Evolutionary conservation across 2,329 filamentous ascomycete genomes (phyloP).

Genomic region (Arthrobotrys iridis): DNA sequence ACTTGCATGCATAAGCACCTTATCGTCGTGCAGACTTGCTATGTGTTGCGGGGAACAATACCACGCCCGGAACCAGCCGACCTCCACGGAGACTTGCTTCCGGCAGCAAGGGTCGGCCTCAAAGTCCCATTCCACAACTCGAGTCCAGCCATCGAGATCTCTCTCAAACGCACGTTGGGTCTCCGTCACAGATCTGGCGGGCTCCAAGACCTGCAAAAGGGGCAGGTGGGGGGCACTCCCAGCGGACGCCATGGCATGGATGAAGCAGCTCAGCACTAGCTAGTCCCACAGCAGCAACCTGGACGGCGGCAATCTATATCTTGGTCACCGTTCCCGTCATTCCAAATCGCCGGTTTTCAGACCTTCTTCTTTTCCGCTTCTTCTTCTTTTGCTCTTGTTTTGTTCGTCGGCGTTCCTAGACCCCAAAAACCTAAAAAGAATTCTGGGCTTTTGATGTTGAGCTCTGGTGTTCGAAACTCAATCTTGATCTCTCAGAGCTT

Average conservation of each 20-base stretch:
- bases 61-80: conserved; percentile 51
- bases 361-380: background rate
- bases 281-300: conserved; percentile 21
- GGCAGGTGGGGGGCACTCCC: conserved; percentile 31
- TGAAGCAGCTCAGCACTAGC: conserved; percentile 40
- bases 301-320: conserved; percentile 44
- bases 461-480: conserved; percentile 11
- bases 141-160: conserved; percentile 19
- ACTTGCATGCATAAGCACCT: background rate
- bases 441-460: conserved; percentile 32
- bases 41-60: conserved; percentile 31
- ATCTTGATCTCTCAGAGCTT: background rate
- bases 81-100: conserved; percentile 31
- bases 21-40: background rate
- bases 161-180: conserved; percentile 1
- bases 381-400: background rate
- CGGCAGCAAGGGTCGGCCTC: conserved; percentile 3
- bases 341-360: conserved; percentile 11
- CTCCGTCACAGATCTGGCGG: conserved; percentile 23
- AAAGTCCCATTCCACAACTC: background rate
- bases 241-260: conserved; percentile 31
- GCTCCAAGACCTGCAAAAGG: conserved; percentile 10
- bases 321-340: conserved; percentile 12
- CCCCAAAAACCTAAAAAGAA: background rate
- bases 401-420: background rate